Conservation (phyloP, 2,329 filamentous ascomycete genomes). For the Monilinia fructicola region DNA sequence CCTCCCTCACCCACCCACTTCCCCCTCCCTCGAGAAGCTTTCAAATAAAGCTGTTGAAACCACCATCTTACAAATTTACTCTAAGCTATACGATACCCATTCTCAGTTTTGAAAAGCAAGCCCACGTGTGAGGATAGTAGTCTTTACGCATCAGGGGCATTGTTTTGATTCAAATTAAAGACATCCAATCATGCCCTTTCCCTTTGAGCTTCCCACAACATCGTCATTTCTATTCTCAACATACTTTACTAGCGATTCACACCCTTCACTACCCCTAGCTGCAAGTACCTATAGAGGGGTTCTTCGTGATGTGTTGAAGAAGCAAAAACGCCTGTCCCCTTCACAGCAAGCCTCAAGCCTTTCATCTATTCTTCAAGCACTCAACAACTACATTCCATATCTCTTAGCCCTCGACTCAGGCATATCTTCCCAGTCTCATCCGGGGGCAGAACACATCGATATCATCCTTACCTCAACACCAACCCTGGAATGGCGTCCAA, state of each 20-base stretch:
- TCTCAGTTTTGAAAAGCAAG: neutral
- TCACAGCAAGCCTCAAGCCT: constrained; percentile 70
- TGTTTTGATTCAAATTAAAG: neutral
- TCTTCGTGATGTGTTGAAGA: constrained; percentile 79
- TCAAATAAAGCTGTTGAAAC: too few species aligned
- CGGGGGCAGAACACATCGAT: constrained; percentile 62
- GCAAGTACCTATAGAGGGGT: constrained; percentile 83
- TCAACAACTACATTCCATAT: constrained; percentile 81
- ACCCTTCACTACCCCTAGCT: constrained; percentile 82
- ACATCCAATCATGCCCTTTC: constrained; percentile 71
- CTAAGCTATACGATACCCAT: neutral
- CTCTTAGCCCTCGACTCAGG: constrained; percentile 75
- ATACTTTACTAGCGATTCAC: constrained; percentile 74
- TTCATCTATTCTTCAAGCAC: constrained; percentile 62
- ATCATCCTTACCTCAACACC: constrained; percentile 61
- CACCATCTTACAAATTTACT: neutral
- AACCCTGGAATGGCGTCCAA: constrained; percentile 81
- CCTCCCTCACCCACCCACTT: too few species aligned
- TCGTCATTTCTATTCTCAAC: constrained; percentile 80
- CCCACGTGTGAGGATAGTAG: neutral
- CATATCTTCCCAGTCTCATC: constrained; percentile 53
- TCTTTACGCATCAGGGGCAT: neutral
- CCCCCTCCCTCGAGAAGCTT: too few species aligned
- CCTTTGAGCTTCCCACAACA: constrained; percentile 85
- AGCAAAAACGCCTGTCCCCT: constrained; percentile 80